Evolutionary conservation across 352 stramenopile genomes (phyloP).

Genomic region (Phytophthora melonis): DNA sequence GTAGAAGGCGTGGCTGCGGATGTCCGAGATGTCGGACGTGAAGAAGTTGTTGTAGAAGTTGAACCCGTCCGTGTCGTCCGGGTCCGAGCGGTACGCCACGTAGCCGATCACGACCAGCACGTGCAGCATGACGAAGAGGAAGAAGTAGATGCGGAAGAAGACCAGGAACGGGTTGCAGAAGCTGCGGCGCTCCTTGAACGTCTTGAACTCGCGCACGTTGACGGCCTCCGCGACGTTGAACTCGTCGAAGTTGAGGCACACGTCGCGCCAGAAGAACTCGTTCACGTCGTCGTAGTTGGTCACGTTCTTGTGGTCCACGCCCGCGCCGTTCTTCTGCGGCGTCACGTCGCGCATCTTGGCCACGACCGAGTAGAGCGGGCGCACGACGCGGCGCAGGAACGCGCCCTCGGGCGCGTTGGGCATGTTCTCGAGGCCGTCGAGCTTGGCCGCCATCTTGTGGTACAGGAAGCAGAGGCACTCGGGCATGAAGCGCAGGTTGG

Average conservation of each 20-base stretch:
- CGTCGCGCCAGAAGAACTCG: slow-evolving; percentile 89
- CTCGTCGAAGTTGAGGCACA: slow-evolving; percentile 86
- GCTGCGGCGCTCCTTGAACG: slow-evolving; percentile 87
- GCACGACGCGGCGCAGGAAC: slow-evolving; percentile 78
- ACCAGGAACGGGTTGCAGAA: slow-evolving; percentile 83
- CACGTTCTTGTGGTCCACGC: slow-evolving; percentile 86
- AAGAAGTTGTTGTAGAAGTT: slow-evolving; percentile 84
- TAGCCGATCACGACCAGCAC: slow-evolving; percentile 83
- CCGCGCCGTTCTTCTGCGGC: slow-evolving; percentile 39
- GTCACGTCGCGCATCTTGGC: slow-evolving; percentile 69
- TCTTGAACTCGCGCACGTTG: slow-evolving; percentile 76
- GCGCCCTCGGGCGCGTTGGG: slow-evolving; percentile 74
- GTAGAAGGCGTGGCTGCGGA: slow-evolving; percentile 81
- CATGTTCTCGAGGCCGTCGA: slow-evolving; percentile 65
- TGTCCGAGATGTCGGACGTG: slow-evolving; percentile 63
- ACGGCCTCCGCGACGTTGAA: slow-evolving; percentile 82
- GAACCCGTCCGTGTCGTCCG: slow-evolving; percentile 55
- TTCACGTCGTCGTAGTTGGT: slow-evolving; percentile 93
- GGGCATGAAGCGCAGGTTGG: slow-evolving; percentile 90
- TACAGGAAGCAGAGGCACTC: slow-evolving; percentile 92
- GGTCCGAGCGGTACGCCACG: slow-evolving; percentile 78
- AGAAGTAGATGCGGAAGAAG: slow-evolving; percentile 91
- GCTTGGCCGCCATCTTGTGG: slow-evolving; percentile 80
- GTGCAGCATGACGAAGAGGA: slow-evolving; percentile 87
- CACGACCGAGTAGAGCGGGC: slow-evolving; percentile 81